Base-by-base conservation (phyloP, 331 rosid species). In the Ulmus americana region DNA sequence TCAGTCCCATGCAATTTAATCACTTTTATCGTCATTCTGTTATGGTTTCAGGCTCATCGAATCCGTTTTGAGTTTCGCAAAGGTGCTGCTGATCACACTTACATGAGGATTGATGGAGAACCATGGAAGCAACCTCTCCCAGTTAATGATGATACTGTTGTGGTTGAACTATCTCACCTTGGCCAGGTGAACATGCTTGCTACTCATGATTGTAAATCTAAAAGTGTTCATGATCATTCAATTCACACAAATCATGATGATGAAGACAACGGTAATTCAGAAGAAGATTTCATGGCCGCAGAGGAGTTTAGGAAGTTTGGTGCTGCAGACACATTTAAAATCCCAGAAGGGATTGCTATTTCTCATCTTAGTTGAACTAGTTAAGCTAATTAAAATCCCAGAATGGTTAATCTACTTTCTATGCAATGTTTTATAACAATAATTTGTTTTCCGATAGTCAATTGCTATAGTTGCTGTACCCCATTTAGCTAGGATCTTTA, bases 71-170 rank as follows among this genome's bases (percentile, higher is more conserved):
- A 79, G 83, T 94, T 94, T 76, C 88, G 79, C 76, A 94, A 79
- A 84, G 95, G 85, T 15, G 95, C 80, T 42, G 75, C 80, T 51
- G 87, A 84, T 49, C 81, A 84, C 42, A 94, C 95, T 6, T 94
- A 12, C 78, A 89, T 94, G 98, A 87, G 97, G 83, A 87, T 89
- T 16, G 97, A 94, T 64, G 98, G 98, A 61, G 98, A 94, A 65
- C 97, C 98, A 35, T 94, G 98, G 98, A 94, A 87, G 73, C 98
- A 94, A 73, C 95, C 97, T 49, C 84, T 94, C 61, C 95, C 98
- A 8, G 79, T 63, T 20, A 88, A 88, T 46, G 91, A 90, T 44
- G 95, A 89, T 41, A 85, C 95, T 18, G 85, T 92, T 45, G 78
- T 79, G 59, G 88, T 94, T 1, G 98, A 94, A 78, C 89, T 94